These are phyloP conservation scores for Cutaneotrichosporon cutaneum DNA, from an alignment of 1,284 basidiomycete species.

Conservation along the genomic window DNA sequence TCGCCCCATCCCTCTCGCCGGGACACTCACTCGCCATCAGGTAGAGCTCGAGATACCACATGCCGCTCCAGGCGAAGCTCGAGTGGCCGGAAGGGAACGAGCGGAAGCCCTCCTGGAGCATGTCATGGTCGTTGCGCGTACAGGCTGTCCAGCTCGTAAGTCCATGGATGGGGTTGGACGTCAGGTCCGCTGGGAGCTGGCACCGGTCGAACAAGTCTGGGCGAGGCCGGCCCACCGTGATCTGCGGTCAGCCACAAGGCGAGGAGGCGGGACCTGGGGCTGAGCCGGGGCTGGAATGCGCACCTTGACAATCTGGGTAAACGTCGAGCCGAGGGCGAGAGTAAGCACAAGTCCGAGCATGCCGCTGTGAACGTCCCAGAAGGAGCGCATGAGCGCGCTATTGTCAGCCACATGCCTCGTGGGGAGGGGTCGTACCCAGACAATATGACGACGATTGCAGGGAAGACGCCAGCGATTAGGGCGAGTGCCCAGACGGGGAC, in stretches of 20 bases:
- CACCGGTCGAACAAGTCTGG: slow-evolving; percentile 83
- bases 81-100: slow-evolving; percentile 93
- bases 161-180: slow-evolving; percentile 66
- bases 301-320: slow-evolving; percentile 79
- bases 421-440: slow-evolving; percentile 57
- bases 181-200: slow-evolving; percentile 65
- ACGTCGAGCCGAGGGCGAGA: slow-evolving; percentile 55
- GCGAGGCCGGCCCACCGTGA: slow-evolving; percentile 80
- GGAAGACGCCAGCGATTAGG: slow-evolving; percentile 67
- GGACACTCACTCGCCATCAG: slow-evolving; percentile 48
- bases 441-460: slow-evolving; percentile 66
- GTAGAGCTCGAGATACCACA: slow-evolving; percentile 56
- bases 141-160: slow-evolving; percentile 75
- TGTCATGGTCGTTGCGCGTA: slow-evolving; percentile 67
- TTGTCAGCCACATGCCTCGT: neutral
- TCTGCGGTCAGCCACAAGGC: slow-evolving; percentile 25
- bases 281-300: slow-evolving; percentile 9
- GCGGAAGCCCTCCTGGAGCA: slow-evolving; percentile 82
- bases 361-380: slow-evolving; percentile 85
- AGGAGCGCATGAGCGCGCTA: slow-evolving; percentile 64
- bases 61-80: slow-evolving; percentile 57
- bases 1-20: neutral
- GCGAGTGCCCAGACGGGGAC: slow-evolving; percentile 72
- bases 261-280: neutral
- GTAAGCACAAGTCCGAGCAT: slow-evolving; percentile 61